phyloP scores from a whole-genome alignment of 2,329 filamentous ascomycete genomes.

The Colletotrichum orbiculare region DNA sequence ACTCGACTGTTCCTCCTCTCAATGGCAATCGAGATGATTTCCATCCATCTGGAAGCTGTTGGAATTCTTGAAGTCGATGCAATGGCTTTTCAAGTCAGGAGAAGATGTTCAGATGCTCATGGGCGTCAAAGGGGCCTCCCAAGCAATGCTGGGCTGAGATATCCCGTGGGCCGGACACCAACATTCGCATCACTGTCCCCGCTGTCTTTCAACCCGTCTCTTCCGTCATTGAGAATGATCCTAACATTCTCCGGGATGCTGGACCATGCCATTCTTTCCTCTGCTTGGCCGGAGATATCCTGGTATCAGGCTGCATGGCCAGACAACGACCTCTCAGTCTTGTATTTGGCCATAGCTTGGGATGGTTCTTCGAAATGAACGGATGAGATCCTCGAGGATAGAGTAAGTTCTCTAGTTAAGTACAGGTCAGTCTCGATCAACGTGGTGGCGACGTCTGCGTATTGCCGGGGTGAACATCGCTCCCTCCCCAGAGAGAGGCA shows the following conservation, averaged over 20 bases:
- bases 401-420: too few relatives aligned
- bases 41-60: neutral
- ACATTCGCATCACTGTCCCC: too few relatives aligned
- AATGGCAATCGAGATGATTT: neutral
- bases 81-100: neutral
- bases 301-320: too few relatives aligned
- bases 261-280: too few relatives aligned
- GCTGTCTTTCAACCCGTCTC: neutral
- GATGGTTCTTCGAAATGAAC: too few relatives aligned
- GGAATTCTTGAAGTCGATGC: neutral
- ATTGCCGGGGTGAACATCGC: neutral
- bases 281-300: too few relatives aligned
- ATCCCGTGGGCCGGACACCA: neutral
- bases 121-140: constrained; percentile 1
- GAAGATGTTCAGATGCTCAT: constrained; percentile 4
- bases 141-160: neutral
- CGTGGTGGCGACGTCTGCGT: too few relatives aligned
- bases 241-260: too few relatives aligned
- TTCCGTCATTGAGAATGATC: neutral
- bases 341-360: too few relatives aligned
- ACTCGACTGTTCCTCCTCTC: constrained; percentile 15
- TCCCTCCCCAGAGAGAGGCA: neutral
- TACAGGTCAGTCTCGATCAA: too few relatives aligned
- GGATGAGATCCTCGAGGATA: too few relatives aligned
- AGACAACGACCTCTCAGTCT: too few relatives aligned